Evolutionary conservation across 148 eudicot species (phyloP).

Genomic region (Drosera capensis): DNA sequence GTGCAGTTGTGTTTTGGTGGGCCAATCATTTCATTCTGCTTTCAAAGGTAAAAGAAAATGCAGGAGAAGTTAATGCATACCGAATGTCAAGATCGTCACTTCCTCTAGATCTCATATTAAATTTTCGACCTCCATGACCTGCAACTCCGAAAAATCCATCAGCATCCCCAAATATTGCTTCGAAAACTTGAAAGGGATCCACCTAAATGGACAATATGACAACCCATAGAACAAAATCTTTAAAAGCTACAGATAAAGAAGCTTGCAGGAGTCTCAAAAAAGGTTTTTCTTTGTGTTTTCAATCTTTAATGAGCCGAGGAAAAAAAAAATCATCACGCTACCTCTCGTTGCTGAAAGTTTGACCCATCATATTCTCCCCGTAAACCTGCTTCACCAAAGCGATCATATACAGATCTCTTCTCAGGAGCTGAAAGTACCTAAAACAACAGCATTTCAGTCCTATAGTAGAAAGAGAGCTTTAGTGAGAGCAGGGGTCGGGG

Average conservation of each 20-base stretch:
- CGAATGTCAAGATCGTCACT: conserved; percentile 49
- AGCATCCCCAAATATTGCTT: conserved; percentile 53
- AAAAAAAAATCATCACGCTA: conserved; percentile 15
- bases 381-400: conserved; percentile 84
- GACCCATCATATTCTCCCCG: conserved; percentile 46
- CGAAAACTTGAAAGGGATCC: conserved; percentile 75
- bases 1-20: too few relatives aligned
- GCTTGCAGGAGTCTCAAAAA: background rate
- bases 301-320: background rate
- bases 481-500: too few relatives aligned
- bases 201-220: conserved; percentile 18
- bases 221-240: background rate
- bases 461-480: too few relatives aligned
- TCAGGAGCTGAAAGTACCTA: conserved; percentile 78
- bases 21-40: too few relatives aligned
- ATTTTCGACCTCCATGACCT: conserved; percentile 32
- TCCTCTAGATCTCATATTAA: conserved; percentile 26
- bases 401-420: conserved; percentile 76
- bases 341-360: conserved; percentile 38
- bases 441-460: conserved; percentile 16
- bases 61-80: conserved; percentile 26
- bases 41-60: background rate
- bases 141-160: conserved; percentile 47
- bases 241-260: background rate
- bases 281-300: background rate